These are phyloP conservation scores for Cetradonia linearis DNA, from an alignment of 495 filamentous ascomycete genomes.

Conservation along the genomic window DNA sequence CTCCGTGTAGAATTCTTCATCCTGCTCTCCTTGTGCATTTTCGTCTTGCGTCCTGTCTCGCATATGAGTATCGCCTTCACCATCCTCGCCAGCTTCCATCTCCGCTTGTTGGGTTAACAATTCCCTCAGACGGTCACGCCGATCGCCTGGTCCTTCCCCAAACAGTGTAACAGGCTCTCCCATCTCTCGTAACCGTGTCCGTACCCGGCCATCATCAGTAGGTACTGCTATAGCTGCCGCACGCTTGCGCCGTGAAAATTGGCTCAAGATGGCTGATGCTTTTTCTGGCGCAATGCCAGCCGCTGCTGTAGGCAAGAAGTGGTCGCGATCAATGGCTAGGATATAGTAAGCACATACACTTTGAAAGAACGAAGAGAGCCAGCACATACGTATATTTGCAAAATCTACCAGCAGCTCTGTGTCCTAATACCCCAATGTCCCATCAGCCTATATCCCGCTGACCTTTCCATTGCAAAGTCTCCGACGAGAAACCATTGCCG, in stretches of 20 bases:
- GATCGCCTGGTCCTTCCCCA: slow-evolving; percentile 77
- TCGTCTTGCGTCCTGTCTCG: slow-evolving; percentile 36
- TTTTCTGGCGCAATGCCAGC: slow-evolving; percentile 77
- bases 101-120: slow-evolving; percentile 68
- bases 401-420: slow-evolving; percentile 64
- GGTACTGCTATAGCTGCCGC: slow-evolving; percentile 89
- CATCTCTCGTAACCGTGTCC: slow-evolving; percentile 66
- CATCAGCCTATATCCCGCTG: slow-evolving; percentile 25
- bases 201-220: slow-evolving; percentile 85
- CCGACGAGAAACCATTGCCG: slow-evolving; percentile 1
- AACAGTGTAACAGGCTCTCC: slow-evolving; percentile 92
- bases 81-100: slow-evolving; percentile 43
- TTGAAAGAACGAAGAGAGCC: not conserved
- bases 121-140: slow-evolving; percentile 78
- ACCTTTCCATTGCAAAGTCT: slow-evolving; percentile 6
- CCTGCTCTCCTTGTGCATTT: slow-evolving; percentile 51
- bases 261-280: slow-evolving; percentile 77
- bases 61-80: slow-evolving; percentile 57
- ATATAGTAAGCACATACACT: slow-evolving; percentile 2
- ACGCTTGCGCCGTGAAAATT: slow-evolving; percentile 80
- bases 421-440: slow-evolving; percentile 33
- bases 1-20: slow-evolving; percentile 93
- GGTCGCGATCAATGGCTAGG: slow-evolving; percentile 72
- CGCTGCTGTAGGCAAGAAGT: slow-evolving; percentile 61
- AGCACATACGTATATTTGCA: slow-evolving; percentile 61